Evolutionary conservation across 192 early-diverging fungal species (phyloP).

Genomic region (Phlyctochytrium planicorne): DNA sequence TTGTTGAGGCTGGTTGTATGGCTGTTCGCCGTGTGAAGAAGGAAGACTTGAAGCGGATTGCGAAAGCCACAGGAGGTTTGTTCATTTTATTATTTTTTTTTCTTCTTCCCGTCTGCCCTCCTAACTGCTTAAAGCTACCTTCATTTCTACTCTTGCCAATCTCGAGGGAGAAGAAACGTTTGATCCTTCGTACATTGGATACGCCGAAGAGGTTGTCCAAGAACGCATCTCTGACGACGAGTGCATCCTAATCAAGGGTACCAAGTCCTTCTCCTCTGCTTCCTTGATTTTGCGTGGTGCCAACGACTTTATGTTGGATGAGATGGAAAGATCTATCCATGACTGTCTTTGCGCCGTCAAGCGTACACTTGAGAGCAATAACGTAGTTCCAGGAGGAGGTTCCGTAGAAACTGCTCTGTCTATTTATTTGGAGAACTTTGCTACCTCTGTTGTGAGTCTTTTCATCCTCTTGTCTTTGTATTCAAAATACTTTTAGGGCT

Average conservation of each 20-base stretch:
- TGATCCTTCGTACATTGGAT: conserved; percentile 82
- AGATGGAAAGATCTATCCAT: conserved; percentile 98
- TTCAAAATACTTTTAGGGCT: conserved; percentile 56
- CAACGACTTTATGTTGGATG: conserved; percentile 99
- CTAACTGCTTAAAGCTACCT: conserved; percentile 64
- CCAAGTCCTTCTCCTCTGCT: conserved; percentile 81
- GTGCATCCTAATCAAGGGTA: conserved; percentile 92
- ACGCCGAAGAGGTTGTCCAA: conserved; percentile 95
- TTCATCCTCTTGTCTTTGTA: conserved; percentile 5
- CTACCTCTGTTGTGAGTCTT: conserved; percentile 78
- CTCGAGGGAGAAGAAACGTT: conserved; percentile 98
- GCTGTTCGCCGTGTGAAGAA: conserved; percentile 94
- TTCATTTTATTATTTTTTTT: neutral
- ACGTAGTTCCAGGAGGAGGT: conserved; percentile 96
- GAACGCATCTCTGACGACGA: conserved; percentile 98
- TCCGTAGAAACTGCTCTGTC: conserved; percentile 92
- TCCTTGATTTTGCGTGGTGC: conserved; percentile 97
- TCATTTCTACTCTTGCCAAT: conserved; percentile 94
- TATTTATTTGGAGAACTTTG: conserved; percentile 98
- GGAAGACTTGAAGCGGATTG: conserved; percentile 96
- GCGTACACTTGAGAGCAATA: conserved; percentile 91
- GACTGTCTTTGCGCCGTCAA: conserved; percentile 95
- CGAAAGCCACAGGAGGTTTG: conserved; percentile 89
- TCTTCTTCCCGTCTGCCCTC: neutral
- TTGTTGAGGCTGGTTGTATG: conserved; percentile 98